Evolutionary conservation across 1,139 yeast genomes (phyloP), one percentile per base, ranked within the genome.

Genomic region (Yamadazyma dushanensis): DNA sequence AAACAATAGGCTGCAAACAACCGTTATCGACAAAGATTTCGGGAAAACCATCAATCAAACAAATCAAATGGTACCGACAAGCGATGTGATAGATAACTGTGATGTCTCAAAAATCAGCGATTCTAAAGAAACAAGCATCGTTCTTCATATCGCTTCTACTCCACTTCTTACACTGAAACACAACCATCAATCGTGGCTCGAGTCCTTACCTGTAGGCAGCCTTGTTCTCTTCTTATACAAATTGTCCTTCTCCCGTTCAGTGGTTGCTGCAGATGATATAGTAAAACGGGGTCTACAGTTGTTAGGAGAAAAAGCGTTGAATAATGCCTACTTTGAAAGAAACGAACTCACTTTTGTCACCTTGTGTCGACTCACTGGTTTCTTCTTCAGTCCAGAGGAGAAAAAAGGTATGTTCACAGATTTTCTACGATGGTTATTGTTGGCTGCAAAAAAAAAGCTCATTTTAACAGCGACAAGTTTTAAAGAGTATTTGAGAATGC

Each of bases 381-480:
- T 11, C 35, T 1, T 30, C 29, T 4, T 38, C 59, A 19, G 19
- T 43, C 13, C 53, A 53, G 3, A 23, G 37, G 4, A 39, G 50
- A 35, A 57, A 16, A 72, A 69, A 3, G 56, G 32, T 15, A 16
- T 33, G 3, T 23, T 26, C 11, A 9, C 18, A 8, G 78, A 72
- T 40, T 57, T 73, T 35, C 44, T 58, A 15, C 40, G 44, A 3
- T 68, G 70, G 66, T 36, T 66, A 19, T 27, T 57, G 9, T 50
- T 56, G 40, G 64, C 69, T 39, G 65, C 59, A 1, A 46, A 46
- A 4, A 58, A 56, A 36, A 45, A 47, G 3, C 44, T 66, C 8
- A 55, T 68, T 8, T 27, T 51, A 2, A 56, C 64, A 8, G 32
- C 36, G 5, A 4, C 17, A 6, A 29, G 43, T 2, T n/a, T 29